phyloP scores from a whole-genome alignment of 768 basidiomycete genomes.

The Asterophora lycoperdoides region DNA sequence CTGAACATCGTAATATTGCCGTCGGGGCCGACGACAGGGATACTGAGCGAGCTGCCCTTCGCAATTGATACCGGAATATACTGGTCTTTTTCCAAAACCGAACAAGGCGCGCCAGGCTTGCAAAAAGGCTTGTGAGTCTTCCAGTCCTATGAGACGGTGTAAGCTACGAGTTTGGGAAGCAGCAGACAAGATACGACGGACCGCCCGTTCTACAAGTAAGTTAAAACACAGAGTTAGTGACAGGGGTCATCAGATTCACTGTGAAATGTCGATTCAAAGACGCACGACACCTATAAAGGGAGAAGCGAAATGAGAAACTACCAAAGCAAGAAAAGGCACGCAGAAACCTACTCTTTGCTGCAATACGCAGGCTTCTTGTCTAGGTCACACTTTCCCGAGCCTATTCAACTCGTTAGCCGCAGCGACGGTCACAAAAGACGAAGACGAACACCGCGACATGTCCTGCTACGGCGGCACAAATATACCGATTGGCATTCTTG shows the following conservation, averaged over 20 bases:
- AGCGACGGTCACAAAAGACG: not conserved
- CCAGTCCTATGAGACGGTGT: conserved; percentile 22
- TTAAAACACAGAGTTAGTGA: not conserved
- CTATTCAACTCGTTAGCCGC: conserved; percentile 7
- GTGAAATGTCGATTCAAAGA: not conserved
- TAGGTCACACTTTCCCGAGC: conserved; percentile 26
- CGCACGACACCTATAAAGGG: conserved; percentile 9
- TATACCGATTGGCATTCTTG: conserved; percentile 24
- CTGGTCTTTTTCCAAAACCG: conserved; percentile 22
- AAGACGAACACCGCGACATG: conserved; percentile 21
- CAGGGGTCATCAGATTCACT: too few relatives aligned
- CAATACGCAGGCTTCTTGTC: conserved; percentile 32
- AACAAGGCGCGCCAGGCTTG: conserved; percentile 26
- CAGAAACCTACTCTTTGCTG: conserved; percentile 23
- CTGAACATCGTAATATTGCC: conserved; percentile 21
- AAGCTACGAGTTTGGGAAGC: not conserved
- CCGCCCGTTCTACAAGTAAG: conserved; percentile 10
- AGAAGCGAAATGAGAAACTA: not conserved
- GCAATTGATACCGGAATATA: conserved; percentile 3
- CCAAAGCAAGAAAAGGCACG: not conserved
- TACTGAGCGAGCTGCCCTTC: conserved; percentile 19
- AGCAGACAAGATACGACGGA: not conserved
- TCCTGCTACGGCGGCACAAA: conserved; percentile 24
- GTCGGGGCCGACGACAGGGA: conserved; percentile 22
- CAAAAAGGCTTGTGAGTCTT: conserved; percentile 30